Conservation (phyloP, 2,329 filamentous ascomycete genomes). For the Chaetomium strumarium region DNA sequence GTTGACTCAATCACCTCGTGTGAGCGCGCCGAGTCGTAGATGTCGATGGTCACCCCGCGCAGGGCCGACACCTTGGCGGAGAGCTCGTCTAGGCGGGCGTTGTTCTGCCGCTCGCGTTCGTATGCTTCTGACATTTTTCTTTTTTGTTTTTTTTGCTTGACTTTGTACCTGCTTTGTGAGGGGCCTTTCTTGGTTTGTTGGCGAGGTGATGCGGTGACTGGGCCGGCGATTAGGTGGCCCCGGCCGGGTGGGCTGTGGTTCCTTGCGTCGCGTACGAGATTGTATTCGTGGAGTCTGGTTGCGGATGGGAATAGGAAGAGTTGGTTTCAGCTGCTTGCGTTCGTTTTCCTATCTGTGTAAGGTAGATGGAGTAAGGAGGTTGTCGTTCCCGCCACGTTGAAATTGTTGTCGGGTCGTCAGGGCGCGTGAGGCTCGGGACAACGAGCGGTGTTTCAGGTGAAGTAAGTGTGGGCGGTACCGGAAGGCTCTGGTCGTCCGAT, state of each 20-base stretch:
- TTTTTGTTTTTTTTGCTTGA: slow-evolving; percentile 19
- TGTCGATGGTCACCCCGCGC: slow-evolving; percentile 91
- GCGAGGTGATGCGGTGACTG: not conserved
- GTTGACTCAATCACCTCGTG: slow-evolving; percentile 85
- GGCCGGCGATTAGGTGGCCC: not conserved
- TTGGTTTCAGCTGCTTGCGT: too few relatives aligned
- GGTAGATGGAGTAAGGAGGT: not conserved
- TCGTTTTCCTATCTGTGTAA: too few relatives aligned
- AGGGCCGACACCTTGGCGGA: slow-evolving; percentile 86
- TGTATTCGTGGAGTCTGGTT: too few relatives aligned
- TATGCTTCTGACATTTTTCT: slow-evolving; percentile 68
- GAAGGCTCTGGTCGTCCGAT: too few relatives aligned
- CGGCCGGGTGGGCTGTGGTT: not conserved
- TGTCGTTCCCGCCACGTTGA: not conserved
- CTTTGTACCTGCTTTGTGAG: not conserved
- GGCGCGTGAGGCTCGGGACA: too few relatives aligned
- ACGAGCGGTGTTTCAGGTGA: not conserved
- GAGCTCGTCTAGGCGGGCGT: slow-evolving; percentile 86
- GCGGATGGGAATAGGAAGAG: too few relatives aligned
- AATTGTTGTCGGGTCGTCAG: not conserved
- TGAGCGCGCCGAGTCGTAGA: slow-evolving; percentile 89
- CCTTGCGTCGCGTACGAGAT: not conserved
- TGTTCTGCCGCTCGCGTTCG: slow-evolving; percentile 85
- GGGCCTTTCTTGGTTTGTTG: not conserved
- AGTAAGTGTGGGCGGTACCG: too few relatives aligned